Conservation (phyloP, 306 rosid species). For the Bauhinia variegata region DNA sequence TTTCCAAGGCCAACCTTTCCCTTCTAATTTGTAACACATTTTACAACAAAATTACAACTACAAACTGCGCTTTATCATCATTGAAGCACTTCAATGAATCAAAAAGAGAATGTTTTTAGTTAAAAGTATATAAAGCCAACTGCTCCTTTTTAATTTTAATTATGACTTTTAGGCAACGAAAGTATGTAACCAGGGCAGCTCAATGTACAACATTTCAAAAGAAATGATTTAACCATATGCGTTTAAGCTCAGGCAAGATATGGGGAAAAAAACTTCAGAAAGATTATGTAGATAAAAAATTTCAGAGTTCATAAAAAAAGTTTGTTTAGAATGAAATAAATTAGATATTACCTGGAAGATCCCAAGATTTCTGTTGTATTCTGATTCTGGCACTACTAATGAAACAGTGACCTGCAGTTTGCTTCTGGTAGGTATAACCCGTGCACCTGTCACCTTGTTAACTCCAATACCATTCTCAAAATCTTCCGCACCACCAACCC, state of each 20-base stretch:
- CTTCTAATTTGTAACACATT: not conserved
- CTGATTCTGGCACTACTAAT: conserved; percentile 70
- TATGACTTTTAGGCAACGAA: not conserved
- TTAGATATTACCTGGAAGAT: conserved; percentile 65
- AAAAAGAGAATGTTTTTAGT: no score
- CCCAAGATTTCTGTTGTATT: conserved; percentile 82
- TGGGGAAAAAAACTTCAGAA: conserved; percentile 15
- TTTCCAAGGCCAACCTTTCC: not conserved
- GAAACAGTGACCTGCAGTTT: conserved; percentile 52
- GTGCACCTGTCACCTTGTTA: conserved; percentile 31
- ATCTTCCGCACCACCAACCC: conserved; percentile 41
- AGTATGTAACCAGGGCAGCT: not conserved
- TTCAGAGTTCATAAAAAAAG: not conserved
- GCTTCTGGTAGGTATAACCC: conserved; percentile 57
- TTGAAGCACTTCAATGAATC: no score
- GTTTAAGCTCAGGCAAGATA: not conserved
- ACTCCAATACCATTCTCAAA: conserved; percentile 32
- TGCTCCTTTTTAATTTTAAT: no score
- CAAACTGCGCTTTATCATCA: no score
- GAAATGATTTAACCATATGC: not conserved
- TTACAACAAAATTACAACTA: no score
- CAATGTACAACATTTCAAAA: not conserved
- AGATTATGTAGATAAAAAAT: conserved; percentile 8
- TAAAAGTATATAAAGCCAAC: no score
- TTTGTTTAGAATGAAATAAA: conserved; percentile 18